Evolutionary conservation across 352 stramenopile genomes (phyloP).

Genomic region (Globisporangium apiculatum): DNA sequence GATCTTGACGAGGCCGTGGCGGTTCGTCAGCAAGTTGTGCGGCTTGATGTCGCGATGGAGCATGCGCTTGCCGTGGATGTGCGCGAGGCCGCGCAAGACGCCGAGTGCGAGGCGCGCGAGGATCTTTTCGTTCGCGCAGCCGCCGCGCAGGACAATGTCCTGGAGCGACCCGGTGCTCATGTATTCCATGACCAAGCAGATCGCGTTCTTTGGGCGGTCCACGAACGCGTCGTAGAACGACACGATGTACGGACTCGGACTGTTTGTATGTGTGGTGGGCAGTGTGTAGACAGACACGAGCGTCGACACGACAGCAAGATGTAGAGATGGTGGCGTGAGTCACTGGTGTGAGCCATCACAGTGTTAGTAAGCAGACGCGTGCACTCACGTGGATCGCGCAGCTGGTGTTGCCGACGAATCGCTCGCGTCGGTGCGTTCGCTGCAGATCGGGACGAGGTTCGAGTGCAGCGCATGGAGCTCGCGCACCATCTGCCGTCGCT

Average conservation of each 20-base stretch:
- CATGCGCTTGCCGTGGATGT: slow-evolving; percentile 86
- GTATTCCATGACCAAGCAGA: slow-evolving; percentile 91
- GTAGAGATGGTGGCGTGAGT: background rate
- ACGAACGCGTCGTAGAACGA: slow-evolving; percentile 92
- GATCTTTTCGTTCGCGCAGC: slow-evolving; percentile 80
- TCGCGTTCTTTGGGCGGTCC: slow-evolving; percentile 81
- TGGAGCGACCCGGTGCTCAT: slow-evolving; percentile 90
- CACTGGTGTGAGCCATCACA: too few species aligned
- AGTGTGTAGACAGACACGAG: background rate
- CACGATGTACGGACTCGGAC: slow-evolving; percentile 85
- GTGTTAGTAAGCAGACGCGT: background rate
- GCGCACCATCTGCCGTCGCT: slow-evolving; percentile 85
- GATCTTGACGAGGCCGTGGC: slow-evolving; percentile 82
- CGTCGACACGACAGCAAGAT: background rate
- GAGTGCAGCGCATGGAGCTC: slow-evolving; percentile 88
- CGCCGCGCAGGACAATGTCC: slow-evolving; percentile 80
- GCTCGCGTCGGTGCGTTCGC: slow-evolving; percentile 20
- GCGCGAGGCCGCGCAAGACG: slow-evolving; percentile 71
- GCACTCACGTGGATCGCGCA: slow-evolving; percentile 26
- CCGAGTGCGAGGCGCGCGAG: slow-evolving; percentile 61
- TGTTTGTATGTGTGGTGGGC: slow-evolving; percentile 8
- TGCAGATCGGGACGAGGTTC: slow-evolving; percentile 77
- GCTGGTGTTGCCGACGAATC: background rate
- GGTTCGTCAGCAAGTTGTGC: slow-evolving; percentile 86
- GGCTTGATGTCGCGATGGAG: slow-evolving; percentile 92